Base-by-base conservation (phyloP, 202 grass and related monocot species). In the Panicum virgatum region DNA sequence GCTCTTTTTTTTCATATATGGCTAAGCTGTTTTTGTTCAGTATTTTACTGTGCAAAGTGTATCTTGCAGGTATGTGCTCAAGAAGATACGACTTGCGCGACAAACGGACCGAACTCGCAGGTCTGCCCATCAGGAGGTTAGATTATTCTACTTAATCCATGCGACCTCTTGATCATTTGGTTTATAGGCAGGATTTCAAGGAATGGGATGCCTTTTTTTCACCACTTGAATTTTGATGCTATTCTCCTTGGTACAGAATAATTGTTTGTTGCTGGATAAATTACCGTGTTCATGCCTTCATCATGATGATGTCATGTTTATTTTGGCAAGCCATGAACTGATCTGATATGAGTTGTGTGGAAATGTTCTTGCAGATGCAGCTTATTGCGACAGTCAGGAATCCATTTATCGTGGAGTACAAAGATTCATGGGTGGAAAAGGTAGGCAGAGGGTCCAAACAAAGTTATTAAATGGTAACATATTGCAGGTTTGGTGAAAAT, bases 391-490 rank as follows among this genome's bases (percentile, higher is more conserved):
- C 92, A 25, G 92, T 95, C 37, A 88, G 87, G 62, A 98, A 96
- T 76, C 96, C 96, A 0, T 98, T 98, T 78, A 96, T 98, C 27
- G 96, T 98, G 54, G 92, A 98, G 36, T 98, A 98, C 80, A 98
- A 90, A 90, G 96, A 98, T 96, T 96, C 96, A 6, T 98, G 96
- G 96, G 92, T 98, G 30, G 96, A 98, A 77, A 98, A 98, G 92
- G 96, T 96, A 62, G 43, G 79, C 6, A 19, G 53, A 68, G 39
- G 40, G 8, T 58, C 42, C 20, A 69, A 65, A 38, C 30, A n/a
- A 36, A 58, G 29, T 50, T 29, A n/a, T 16, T 15, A 62, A 69
- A 16, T 52, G 20, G 26, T 48, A 57, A 9, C 38, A 57, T 9
- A 72, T 61, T 59, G 40, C 20, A 23, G 34, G 51, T 38, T 66